Evolutionary conservation across 2,329 filamentous ascomycete genomes (phyloP).

Genomic region (Penicillium brevicompactum): DNA sequence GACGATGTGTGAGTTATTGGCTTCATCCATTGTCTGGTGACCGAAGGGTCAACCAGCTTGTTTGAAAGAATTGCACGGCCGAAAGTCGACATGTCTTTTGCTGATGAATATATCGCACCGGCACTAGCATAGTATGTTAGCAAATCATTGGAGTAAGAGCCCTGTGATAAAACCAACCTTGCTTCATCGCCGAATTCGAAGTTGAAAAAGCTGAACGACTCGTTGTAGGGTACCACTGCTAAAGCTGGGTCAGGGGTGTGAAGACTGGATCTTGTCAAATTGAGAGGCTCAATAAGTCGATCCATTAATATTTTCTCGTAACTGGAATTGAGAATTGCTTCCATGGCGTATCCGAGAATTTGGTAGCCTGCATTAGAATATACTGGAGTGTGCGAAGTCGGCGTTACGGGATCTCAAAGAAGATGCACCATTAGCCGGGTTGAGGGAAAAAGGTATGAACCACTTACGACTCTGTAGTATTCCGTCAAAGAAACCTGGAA

Average conservation of each 20-base stretch:
- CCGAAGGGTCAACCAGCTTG: slow-evolving; percentile 35
- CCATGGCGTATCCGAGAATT: slow-evolving; percentile 41
- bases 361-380: slow-evolving; percentile 43
- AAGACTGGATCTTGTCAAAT: slow-evolving; percentile 38
- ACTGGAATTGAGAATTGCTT: slow-evolving; percentile 41
- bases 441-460: too few relatives aligned
- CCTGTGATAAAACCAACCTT: slow-evolving; percentile 35
- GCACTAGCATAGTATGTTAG: slow-evolving; percentile 25
- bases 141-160: background rate
- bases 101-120: slow-evolving; percentile 50
- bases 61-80: slow-evolving; percentile 48
- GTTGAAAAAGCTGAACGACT: slow-evolving; percentile 32
- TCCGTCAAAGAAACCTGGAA: slow-evolving; percentile 39
- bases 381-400: slow-evolving; percentile 32
- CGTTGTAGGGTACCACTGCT: slow-evolving; percentile 42
- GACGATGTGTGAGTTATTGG: slow-evolving; percentile 44
- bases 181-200: slow-evolving; percentile 43
- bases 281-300: slow-evolving; percentile 42
- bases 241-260: slow-evolving; percentile 14
- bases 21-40: slow-evolving; percentile 51
- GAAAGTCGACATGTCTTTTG: slow-evolving; percentile 45
- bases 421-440: too few relatives aligned
- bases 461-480: slow-evolving; percentile 28
- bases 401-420: slow-evolving; percentile 28
- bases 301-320: slow-evolving; percentile 40